phyloP scores from a whole-genome alignment of 1,284 basidiomycete genomes.

The Bjerkandera adusta region DNA sequence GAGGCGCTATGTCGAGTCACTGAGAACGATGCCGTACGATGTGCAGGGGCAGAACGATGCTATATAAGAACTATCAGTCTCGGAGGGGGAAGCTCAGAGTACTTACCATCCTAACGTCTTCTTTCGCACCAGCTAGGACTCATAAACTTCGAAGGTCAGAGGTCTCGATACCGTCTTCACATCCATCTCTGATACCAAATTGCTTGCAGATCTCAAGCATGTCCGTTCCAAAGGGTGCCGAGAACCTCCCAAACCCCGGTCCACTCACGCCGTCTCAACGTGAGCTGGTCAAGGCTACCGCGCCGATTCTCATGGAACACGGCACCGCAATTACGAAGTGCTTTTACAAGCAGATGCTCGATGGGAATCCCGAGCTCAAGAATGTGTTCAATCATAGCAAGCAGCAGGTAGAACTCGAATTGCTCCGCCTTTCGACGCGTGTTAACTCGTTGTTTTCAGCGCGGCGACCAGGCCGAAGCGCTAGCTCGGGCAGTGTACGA shows the following conservation, averaged over 20 bases:
- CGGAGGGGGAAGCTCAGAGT: no score
- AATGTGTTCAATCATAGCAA: constrained; percentile 26
- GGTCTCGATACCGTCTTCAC: no score
- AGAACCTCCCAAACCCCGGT: constrained; percentile 15
- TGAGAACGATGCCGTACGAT: no score
- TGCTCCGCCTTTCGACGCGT: not conserved
- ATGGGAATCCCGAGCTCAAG: constrained; percentile 20
- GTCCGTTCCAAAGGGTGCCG: no score
- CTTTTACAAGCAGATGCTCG: constrained; percentile 26
- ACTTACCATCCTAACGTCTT: no score
- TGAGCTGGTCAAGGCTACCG: constrained; percentile 23
- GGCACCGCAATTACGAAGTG: constrained; percentile 19
- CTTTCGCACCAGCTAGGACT: no score
- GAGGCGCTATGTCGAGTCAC: no score
- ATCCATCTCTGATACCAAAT: no score
- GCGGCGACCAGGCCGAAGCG: constrained; percentile 21
- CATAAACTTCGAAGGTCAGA: no score
- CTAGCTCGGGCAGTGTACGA: constrained; percentile 24
- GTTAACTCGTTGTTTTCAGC: constrained; percentile 1
- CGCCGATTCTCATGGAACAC: constrained; percentile 22
- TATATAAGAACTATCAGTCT: no score
- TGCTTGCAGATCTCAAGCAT: no score
- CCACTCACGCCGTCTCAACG: constrained; percentile 24
- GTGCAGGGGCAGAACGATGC: no score
- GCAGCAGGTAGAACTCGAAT: constrained; percentile 18